Base-by-base conservation (phyloP, 2,329 filamentous ascomycete species). In the Elsinoe arachidis region DNA sequence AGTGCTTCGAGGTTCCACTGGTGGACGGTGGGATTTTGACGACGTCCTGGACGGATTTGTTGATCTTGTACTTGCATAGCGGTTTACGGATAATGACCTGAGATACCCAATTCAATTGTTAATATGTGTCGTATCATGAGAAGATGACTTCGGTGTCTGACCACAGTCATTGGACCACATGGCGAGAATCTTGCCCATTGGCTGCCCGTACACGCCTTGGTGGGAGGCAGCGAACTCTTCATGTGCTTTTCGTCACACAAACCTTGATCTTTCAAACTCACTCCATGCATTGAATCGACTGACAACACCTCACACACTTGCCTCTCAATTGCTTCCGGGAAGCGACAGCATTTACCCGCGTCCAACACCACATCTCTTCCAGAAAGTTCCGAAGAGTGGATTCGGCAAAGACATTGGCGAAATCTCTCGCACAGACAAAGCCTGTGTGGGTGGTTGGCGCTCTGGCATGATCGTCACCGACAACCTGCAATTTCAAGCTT, bases 11-110 rank as follows among this genome's bases (percentile, higher is more conserved):
- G 64, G 62, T 5, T 46, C 53, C 3, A 47, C 52, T 9, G 41
- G 41, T 39, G 55, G 58, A 47, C 38, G 41, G 43, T 58, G 56
- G 54, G 60, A 55, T 61, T 63, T 58, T 57, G 63, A 65, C 43
- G 58, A 49, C 19, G 59, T 34, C 26, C 51, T 67, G 55, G 65
- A 67, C 59, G 62, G 47, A 6, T 59, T 63, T 30, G 57, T 67
- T 39, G 61, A 63, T 41, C 55, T 61, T 35, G 21, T 62, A 49
- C 51, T 64, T 55, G 58, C 38, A 46, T 61, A 53, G 49, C 49
- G 34, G 21, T 26, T 26, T 57, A 34, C 44, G 49, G 15, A 15
- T 49, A 14, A 21, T 46, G 17, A 19, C 17, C 43, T 37, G 38
- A 34, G 56, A 53, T 38, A 33, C 23, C 46, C 35, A 5, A 30